A percentile compares a stretch with the other conserved stretches of the same genome.
Evolutionary conservation across 768 basidiomycete genomes (phyloP).

Genomic region (Suillus clintonianus): DNA sequence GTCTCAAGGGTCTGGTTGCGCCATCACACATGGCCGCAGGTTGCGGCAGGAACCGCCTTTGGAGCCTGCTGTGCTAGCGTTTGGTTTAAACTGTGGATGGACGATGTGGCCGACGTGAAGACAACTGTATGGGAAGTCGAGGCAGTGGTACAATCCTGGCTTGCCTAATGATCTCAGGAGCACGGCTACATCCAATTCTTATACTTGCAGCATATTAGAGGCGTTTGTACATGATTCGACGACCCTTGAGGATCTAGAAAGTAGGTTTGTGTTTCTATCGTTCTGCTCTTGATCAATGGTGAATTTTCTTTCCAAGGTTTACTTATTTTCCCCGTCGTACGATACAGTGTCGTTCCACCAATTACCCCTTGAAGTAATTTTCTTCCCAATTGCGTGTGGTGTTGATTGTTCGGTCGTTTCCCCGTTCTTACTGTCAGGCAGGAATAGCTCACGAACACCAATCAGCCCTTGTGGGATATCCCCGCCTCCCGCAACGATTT

Average conservation of each 20-base stretch:
- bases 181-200: not conserved
- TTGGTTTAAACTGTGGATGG: conserved; percentile 64
- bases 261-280: not conserved
- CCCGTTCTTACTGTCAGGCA: not conserved
- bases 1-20: conserved; percentile 75
- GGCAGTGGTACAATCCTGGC: not conserved
- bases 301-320: not conserved
- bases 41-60: conserved; percentile 56
- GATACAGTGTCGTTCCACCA: not conserved
- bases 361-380: not conserved
- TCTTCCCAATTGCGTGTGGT: not conserved
- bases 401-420: not conserved
- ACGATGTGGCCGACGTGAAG: conserved; percentile 19
- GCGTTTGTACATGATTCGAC: not conserved
- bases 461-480: not conserved
- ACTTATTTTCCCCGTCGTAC: not conserved
- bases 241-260: not conserved
- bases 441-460: not conserved
- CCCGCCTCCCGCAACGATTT: not conserved
- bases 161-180: not conserved
- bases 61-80: conserved; percentile 53
- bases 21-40: conserved; percentile 74
- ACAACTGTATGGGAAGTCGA: conserved; percentile 22
- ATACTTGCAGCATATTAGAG: not conserved
- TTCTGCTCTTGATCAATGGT: not conserved